Percentiles rank a stretch among this genome's conserved stretches.
phyloP scores from a whole-genome alignment of 2,329 filamentous ascomycete genomes.

The Nothophoma quercina region DNA sequence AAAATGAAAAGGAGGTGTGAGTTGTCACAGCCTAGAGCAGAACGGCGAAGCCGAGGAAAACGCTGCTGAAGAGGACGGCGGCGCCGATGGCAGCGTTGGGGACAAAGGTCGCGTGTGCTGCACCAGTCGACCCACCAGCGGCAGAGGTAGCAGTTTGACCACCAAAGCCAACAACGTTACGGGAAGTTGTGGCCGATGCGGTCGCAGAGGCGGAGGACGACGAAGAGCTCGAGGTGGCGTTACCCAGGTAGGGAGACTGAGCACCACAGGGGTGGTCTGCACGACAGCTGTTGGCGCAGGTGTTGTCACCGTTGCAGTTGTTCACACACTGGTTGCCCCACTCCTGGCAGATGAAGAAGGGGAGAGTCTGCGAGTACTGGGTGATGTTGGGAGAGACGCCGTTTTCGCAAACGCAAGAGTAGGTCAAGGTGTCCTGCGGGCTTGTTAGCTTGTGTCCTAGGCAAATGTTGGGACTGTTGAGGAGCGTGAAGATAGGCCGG shows the following conservation, averaged over 20 bases:
- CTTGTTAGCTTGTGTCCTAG: conserved; percentile 6
- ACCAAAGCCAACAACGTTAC: conserved; percentile 41
- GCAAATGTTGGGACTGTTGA: conserved; percentile 12
- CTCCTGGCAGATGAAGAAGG: conserved; percentile 77
- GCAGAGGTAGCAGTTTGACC: conserved; percentile 28
- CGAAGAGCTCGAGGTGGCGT: conserved; percentile 59
- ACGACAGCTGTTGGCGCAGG: conserved; percentile 55
- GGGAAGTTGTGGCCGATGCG: conserved; percentile 39
- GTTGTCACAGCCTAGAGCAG: conserved; percentile 37
- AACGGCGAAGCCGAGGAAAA: conserved; percentile 65
- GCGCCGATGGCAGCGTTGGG: conserved; percentile 65
- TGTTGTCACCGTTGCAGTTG: conserved; percentile 63
- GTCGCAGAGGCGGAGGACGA: conserved; percentile 49
- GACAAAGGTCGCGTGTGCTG: conserved; percentile 55
- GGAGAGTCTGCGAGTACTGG: conserved; percentile 79
- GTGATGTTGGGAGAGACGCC: conserved; percentile 73
- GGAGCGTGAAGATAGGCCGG: not conserved
- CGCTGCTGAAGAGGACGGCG: conserved; percentile 60
- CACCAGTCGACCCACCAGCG: conserved; percentile 30
- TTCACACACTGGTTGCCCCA: conserved; percentile 74
- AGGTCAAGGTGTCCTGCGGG: conserved; percentile 62
- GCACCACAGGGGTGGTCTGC: conserved; percentile 77
- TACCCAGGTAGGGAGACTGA: conserved; percentile 66
- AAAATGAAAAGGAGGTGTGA: not conserved
- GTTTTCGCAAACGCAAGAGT: conserved; percentile 75